A percentile compares a stretch with the other conserved stretches of the same genome.
Evolutionary conservation across 2,329 filamentous ascomycete species (phyloP).

Genomic region (Ophiosphaerella narmari): DNA sequence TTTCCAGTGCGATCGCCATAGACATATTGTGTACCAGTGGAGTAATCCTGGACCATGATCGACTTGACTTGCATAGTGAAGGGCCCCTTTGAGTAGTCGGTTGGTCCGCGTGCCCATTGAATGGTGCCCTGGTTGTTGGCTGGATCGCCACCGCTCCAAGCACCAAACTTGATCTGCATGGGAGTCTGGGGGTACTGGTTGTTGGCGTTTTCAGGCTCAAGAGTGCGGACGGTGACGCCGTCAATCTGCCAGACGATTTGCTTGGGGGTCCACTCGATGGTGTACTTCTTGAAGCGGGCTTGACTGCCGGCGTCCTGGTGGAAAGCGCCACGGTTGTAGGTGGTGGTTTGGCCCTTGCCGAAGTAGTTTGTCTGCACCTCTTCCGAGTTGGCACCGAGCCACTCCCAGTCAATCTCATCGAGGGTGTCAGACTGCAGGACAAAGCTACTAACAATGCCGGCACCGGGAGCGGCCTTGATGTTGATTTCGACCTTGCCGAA

Average conservation of each 20-base stretch:
- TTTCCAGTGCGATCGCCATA: slow-evolving; percentile 79
- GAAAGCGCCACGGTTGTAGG: slow-evolving; percentile 87
- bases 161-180: slow-evolving; percentile 90
- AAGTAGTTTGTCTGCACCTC: slow-evolving; percentile 98
- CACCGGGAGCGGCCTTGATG: slow-evolving; percentile 84
- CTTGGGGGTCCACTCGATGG: slow-evolving; percentile 85
- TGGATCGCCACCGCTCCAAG: slow-evolving; percentile 90
- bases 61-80: slow-evolving; percentile 84
- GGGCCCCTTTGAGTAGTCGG: slow-evolving; percentile 81
- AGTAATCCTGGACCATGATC: slow-evolving; percentile 84
- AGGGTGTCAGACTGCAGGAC: slow-evolving; percentile 89
- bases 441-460: slow-evolving; percentile 89
- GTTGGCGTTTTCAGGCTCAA: slow-evolving; percentile 71
- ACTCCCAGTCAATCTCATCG: slow-evolving; percentile 98
- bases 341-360: slow-evolving; percentile 82
- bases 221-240: slow-evolving; percentile 74
- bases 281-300: slow-evolving; percentile 79
- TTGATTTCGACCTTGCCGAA: slow-evolving; percentile 88
- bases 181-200: slow-evolving; percentile 91
- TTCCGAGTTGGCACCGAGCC: slow-evolving; percentile 76
- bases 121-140: slow-evolving; percentile 81
- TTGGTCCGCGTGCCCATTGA: slow-evolving; percentile 83
- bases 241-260: slow-evolving; percentile 88
- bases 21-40: slow-evolving; percentile 81
- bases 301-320: slow-evolving; percentile 73